Evolutionary conservation across 1,284 basidiomycete species (phyloP).

Genomic region (Ceratobasidium sp.): DNA sequence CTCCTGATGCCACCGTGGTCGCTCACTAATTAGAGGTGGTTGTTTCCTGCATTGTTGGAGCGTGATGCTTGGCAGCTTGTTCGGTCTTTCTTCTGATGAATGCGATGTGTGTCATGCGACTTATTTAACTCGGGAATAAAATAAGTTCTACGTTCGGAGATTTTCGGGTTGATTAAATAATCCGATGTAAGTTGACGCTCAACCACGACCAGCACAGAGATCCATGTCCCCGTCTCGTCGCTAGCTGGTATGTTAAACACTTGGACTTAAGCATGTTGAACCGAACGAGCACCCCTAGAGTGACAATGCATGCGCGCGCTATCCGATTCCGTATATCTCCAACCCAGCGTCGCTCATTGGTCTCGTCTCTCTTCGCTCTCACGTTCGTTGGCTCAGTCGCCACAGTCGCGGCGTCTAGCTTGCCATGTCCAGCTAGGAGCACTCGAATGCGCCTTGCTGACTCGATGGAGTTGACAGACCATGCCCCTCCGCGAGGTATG

Average conservation of each 20-base stretch:
- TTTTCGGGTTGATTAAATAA: constrained; percentile 25
- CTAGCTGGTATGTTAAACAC: constrained; percentile 26
- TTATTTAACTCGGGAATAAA: constrained; percentile 37
- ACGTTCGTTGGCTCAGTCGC: constrained; percentile 76
- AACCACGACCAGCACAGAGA: constrained; percentile 18
- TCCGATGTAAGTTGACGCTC: constrained; percentile 2
- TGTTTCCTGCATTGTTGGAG: constrained; percentile 7
- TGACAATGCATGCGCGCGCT: constrained; percentile 33
- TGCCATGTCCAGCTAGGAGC: constrained; percentile 70
- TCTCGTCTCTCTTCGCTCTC: constrained; percentile 76
- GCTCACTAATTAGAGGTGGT: constrained; percentile 32
- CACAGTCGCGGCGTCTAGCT: constrained; percentile 78
- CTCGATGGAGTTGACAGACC: constrained; percentile 13
- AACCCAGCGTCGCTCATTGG: constrained; percentile 69
- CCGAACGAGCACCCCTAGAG: not conserved
- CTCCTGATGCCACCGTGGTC: constrained; percentile 36
- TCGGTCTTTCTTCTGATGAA: constrained; percentile 36
- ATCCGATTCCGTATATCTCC: constrained; percentile 60
- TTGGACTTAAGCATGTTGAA: not conserved
- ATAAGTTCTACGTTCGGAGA: constrained; percentile 31
- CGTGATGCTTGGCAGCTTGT: constrained; percentile 11
- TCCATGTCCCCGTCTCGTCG: constrained; percentile 12
- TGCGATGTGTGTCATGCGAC: constrained; percentile 41
- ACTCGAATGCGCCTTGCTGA: constrained; percentile 30
- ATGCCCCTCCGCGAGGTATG: constrained; percentile 44